A percentile compares a stretch with the other conserved stretches of the same genome.
Conservation (phyloP, 2,329 filamentous ascomycete species). For the Akanthomyces uredinophilus region DNA sequence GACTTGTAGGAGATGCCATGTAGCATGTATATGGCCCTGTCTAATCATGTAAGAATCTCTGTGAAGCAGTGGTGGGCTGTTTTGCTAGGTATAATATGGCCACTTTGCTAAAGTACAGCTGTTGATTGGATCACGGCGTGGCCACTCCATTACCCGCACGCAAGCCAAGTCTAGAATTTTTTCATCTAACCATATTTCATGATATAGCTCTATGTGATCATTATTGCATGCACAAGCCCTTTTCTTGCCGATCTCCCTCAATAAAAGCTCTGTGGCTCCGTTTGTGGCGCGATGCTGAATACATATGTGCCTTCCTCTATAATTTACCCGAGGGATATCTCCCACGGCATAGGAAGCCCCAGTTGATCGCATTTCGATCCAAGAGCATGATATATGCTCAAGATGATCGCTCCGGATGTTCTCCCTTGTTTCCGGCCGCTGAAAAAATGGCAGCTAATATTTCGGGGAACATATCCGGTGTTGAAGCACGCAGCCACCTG, state of each 20-base stretch:
- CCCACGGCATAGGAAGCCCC: not conserved
- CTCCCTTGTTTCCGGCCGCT: not conserved
- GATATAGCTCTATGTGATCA: not conserved
- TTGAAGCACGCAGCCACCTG: not conserved
- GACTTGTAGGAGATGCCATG: not conserved
- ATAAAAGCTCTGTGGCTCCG: not conserved
- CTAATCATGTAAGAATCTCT: not conserved
- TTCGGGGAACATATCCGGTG: too few species aligned
- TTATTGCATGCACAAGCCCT: not conserved
- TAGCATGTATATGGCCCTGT: not conserved
- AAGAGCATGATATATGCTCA: not conserved
- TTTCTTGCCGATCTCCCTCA: not conserved
- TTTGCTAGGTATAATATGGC: slow-evolving; percentile 7
- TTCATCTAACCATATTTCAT: too few species aligned
- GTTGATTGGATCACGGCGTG: not conserved
- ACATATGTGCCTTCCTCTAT: not conserved
- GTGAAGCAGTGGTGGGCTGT: not conserved
- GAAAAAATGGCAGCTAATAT: not conserved
- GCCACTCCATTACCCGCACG: not conserved
- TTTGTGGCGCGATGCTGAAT: slow-evolving; percentile 7
- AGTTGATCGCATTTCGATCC: not conserved
- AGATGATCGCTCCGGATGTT: not conserved
- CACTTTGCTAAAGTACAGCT: not conserved
- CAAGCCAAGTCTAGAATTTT: not conserved
- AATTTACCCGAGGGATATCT: not conserved